Base-by-base conservation (phyloP, 1,284 basidiomycete genomes). In the Neotropicomus parvogracilis region DNA sequence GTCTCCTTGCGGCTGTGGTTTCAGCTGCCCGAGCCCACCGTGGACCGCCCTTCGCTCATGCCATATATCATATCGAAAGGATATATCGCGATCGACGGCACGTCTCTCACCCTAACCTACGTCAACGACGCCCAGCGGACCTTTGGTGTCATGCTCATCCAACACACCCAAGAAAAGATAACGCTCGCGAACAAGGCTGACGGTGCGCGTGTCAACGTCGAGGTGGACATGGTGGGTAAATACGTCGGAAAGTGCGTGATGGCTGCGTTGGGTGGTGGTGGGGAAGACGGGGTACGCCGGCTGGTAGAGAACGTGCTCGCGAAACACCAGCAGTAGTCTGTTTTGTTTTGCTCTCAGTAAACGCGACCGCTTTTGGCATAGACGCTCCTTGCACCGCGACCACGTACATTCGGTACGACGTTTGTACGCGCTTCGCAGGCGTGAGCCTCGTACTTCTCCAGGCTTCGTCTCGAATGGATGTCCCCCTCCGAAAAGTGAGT, bases 11-110 rank as follows among this genome's bases (percentile, higher is more conserved):
- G 90, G 28, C 74, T 91, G 59, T 79, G 75, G 46, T 97, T 95
- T 73, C 77, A 83, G 62, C 77, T 97, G 43, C 74, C 83, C 4
- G 74, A 83, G 53, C 71, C 79, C 19, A 83, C 80, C 3, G 66
- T 71, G n/a, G 70, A 72, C 11, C 75, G 80, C 40, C 83, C 81
- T 28, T 86, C 79, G 6, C 74, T 91, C 27, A 73, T 93, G 46
- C 84, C 80, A 1, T 97, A 92, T 66, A 74, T 99, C 55, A 90
- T 99, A 52, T 83, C 88, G n/a, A 99, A 99, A 68, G 95, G 95
- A 43, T 99, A 95, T 67, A 78, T 99, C 48, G 85, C 95, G 10
- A 83, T 99, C 55, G 95, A 99, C 67, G 95, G 97, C 17, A 83
- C 95, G 3, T 97, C 93, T 3, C 75, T 99, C 40, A 99, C 95